These are phyloP conservation scores for Pezicula radicicola DNA, from an alignment of 2,329 filamentous ascomycete species.

Conservation along the genomic window DNA sequence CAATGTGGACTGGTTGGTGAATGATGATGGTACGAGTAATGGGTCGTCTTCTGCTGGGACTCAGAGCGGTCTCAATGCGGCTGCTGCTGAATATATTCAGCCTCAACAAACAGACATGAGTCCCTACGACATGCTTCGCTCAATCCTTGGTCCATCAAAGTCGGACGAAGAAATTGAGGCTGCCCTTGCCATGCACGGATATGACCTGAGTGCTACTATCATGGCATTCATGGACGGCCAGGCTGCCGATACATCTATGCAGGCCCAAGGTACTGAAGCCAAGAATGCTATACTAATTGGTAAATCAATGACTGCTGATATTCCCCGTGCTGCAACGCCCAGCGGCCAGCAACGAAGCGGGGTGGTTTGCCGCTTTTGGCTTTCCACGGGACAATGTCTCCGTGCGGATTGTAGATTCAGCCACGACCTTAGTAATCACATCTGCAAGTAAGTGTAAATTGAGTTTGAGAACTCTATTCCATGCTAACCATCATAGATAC, in stretches of 20 bases:
- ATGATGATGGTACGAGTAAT: constrained; percentile 79
- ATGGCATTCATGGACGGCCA: constrained; percentile 81
- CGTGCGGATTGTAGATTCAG: constrained; percentile 96
- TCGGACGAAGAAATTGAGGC: constrained; percentile 93
- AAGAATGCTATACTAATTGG: constrained; percentile 74
- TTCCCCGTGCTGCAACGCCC: constrained; percentile 72
- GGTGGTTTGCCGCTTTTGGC: constrained; percentile 95
- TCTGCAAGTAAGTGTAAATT: constrained; percentile 79
- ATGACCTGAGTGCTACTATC: constrained; percentile 90
- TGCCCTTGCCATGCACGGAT: constrained; percentile 84
- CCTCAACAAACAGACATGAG: constrained; percentile 83
- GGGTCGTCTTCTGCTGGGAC: constrained; percentile 69
- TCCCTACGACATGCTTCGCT: constrained; percentile 95
- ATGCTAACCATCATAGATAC: constrained; percentile 55
- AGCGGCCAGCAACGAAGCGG: constrained; percentile 75
- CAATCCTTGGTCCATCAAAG: constrained; percentile 83
- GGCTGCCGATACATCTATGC: constrained; percentile 43
- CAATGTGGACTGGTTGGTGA: constrained; percentile 94
- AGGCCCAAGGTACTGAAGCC: constrained; percentile 48
- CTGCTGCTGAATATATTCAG: constrained; percentile 75
- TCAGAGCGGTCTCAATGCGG: constrained; percentile 71
- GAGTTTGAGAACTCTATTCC: constrained; percentile 3
- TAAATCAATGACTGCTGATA: constrained; percentile 79
- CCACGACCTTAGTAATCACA: constrained; percentile 90
- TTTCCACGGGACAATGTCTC: constrained; percentile 92